Percentiles rank a stretch among this genome's conserved stretches.
Conservation (phyloP, 176 grass and related monocot species). For the Bolboschoenus planiculmis region DNA sequence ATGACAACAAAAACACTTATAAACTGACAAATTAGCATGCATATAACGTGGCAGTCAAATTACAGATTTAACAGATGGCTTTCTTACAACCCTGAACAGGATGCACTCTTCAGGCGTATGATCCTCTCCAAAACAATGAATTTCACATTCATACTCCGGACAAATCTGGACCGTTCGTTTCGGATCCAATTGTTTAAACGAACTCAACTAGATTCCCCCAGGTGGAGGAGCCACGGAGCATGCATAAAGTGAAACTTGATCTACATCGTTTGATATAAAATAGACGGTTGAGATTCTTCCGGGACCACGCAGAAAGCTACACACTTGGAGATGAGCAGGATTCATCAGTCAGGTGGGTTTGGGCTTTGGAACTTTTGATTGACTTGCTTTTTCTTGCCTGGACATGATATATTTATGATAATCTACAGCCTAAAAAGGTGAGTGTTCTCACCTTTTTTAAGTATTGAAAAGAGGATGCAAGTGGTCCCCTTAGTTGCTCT, state of each 20-base stretch:
- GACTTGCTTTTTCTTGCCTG: neutral
- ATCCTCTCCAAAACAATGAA: neutral
- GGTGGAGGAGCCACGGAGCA: neutral
- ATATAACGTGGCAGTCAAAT: neutral
- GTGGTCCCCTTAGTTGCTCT: neutral
- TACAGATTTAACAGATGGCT: neutral
- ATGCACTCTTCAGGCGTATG: neutral
- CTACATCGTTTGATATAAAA: neutral
- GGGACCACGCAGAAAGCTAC: neutral
- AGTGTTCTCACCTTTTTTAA: neutral
- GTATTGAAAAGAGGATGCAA: neutral
- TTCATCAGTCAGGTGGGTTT: neutral
- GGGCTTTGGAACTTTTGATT: conserved; percentile 8
- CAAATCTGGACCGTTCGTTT: neutral
- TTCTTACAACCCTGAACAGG: neutral
- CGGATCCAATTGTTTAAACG: neutral
- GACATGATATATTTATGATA: conserved; percentile 11
- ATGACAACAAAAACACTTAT: neutral
- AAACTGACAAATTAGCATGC: neutral
- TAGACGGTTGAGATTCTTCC: neutral
- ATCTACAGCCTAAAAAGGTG: neutral
- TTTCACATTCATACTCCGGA: neutral
- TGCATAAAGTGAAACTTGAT: neutral
- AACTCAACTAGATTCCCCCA: neutral
- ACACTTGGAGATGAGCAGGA: neutral